These are phyloP conservation scores for Irineochytrium annulatum DNA, from an alignment of 192 early-diverging fungal species.

Conservation along the genomic window DNA sequence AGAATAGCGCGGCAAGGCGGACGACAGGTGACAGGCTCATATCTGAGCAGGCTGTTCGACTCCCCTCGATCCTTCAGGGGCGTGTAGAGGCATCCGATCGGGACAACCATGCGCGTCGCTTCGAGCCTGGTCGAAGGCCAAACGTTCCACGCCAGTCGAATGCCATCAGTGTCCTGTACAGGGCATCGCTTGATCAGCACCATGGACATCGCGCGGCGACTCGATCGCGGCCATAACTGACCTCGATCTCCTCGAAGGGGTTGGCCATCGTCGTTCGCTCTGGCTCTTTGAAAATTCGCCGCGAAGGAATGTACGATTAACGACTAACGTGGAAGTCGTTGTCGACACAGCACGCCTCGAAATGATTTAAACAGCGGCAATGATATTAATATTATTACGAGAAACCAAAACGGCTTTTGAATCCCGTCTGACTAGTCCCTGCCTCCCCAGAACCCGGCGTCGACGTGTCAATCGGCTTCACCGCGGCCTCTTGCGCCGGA, in stretches of 20 bases:
- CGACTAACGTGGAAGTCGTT: too few relatives aligned
- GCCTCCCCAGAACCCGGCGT: too few relatives aligned
- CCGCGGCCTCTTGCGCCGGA: too few relatives aligned
- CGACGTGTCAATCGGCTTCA: too few relatives aligned
- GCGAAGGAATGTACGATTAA: too few relatives aligned
- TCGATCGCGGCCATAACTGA: background rate
- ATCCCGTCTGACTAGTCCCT: too few relatives aligned
- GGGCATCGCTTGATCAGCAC: background rate
- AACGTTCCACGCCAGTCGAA: slow-evolving; percentile 97
- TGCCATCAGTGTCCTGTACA: slow-evolving; percentile 89
- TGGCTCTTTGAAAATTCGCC: too few relatives aligned
- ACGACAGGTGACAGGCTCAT: slow-evolving; percentile 98
- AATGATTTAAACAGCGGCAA: too few relatives aligned
- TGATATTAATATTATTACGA: too few relatives aligned
- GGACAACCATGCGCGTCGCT: slow-evolving; percentile 91
- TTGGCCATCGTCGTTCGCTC: slow-evolving; percentile 27
- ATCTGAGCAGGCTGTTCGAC: slow-evolving; percentile 59
- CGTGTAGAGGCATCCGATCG: slow-evolving; percentile 89
- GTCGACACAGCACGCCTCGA: too few relatives aligned
- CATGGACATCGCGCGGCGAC: background rate
- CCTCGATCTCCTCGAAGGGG: slow-evolving; percentile 50
- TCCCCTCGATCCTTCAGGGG: slow-evolving; percentile 89
- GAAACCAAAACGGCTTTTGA: too few relatives aligned
- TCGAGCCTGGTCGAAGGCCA: slow-evolving; percentile 91
- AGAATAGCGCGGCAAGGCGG: slow-evolving; percentile 91